Evolutionary conservation across 805 yeast species (phyloP), one percentile per base, ranked within the genome.

Genomic region (Kuraishia borneana): DNA sequence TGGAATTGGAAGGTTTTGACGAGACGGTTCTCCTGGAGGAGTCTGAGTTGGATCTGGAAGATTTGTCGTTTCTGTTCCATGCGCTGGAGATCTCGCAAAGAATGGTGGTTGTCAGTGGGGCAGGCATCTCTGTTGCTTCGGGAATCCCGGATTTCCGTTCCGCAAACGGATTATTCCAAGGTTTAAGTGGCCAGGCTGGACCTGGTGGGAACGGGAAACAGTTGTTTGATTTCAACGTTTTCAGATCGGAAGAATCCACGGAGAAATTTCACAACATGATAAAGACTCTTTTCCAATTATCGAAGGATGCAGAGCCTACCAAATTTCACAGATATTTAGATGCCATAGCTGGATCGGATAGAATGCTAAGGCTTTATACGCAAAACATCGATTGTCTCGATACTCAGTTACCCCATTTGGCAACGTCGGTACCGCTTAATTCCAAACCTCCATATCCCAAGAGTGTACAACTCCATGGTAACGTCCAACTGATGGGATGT

Each of bases 311-410:
- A n/a, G 44, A 60, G 32, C 88, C 94, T 2, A 81, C 96, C 0
- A 69, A 69, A 28, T 87, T 87, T 42, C 96, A 87, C 53, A 55
- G 61, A 31, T 65, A 79, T 53, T 55, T 87, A 35, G 64, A 79
- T 46, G 53, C 59, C 2, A 50, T 84, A 10, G 71, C 89, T 20
- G 60, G 60, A 13, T 76, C 76, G 37, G 75, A 75, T 23, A 66
- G 87, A 46, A 59, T 87, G 23, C 58, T 74, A 38, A 61, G 95
- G 44, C 63, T 87, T 37, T 87, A 87, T 51, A 83, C 95, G 0
- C 96, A 87, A 48, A 87, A 87, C 48, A 83, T 87, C 38, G 96
- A 87, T 55, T 73, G 85, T 32, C 60, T 87, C 32, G 96, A 87
- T 46, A 58, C 70, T 8, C 67, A 70, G 43, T 68, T 81, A 23